Evolutionary conservation across 192 early-diverging fungal species (phyloP).

Genomic region (Neocallimastix lanati): DNA sequence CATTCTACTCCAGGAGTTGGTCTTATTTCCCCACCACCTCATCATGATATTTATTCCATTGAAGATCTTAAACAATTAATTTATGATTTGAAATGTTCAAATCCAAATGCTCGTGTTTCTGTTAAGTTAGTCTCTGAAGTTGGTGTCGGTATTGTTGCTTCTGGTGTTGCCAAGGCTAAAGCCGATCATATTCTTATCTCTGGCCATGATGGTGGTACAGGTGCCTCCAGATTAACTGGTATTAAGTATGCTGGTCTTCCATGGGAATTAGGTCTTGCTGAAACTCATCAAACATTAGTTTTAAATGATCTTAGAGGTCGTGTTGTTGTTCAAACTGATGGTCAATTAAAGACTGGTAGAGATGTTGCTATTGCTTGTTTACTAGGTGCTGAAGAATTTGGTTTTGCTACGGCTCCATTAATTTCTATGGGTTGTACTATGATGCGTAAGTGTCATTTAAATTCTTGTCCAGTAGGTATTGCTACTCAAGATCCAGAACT

Average conservation of each 20-base stretch:
- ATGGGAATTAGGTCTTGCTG: constrained; percentile 97
- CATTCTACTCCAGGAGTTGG: constrained; percentile 92
- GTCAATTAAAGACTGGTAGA: constrained; percentile 90
- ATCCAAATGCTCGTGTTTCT: constrained; percentile 74
- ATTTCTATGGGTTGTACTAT: constrained; percentile 93
- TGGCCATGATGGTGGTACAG: constrained; percentile 97
- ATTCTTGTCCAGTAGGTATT: constrained; percentile 94
- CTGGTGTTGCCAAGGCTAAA: constrained; percentile 91
- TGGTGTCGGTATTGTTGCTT: constrained; percentile 90
- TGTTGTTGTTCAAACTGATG: constrained; percentile 92
- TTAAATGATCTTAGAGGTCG: constrained; percentile 91
- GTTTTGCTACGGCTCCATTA: constrained; percentile 95
- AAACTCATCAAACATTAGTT: constrained; percentile 96
- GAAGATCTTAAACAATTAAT: constrained; percentile 98
- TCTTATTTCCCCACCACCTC: constrained; percentile 90
- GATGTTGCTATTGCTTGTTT: constrained; percentile 95
- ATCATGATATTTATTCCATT: constrained; percentile 98
- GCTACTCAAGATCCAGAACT: constrained; percentile 91
- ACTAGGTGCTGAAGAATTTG: constrained; percentile 97
- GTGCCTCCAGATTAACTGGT: constrained; percentile 90
- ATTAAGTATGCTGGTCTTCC: constrained; percentile 97
- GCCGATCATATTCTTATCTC: constrained; percentile 86
- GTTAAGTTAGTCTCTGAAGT: constrained; percentile 97
- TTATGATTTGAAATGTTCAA: constrained; percentile 91
- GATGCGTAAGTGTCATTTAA: constrained; percentile 80